Percentiles rank a stretch among this genome's conserved stretches.
Evolutionary conservation across 352 stramenopile species (phyloP).

Genomic region (Phytopythium mirpurense): DNA sequence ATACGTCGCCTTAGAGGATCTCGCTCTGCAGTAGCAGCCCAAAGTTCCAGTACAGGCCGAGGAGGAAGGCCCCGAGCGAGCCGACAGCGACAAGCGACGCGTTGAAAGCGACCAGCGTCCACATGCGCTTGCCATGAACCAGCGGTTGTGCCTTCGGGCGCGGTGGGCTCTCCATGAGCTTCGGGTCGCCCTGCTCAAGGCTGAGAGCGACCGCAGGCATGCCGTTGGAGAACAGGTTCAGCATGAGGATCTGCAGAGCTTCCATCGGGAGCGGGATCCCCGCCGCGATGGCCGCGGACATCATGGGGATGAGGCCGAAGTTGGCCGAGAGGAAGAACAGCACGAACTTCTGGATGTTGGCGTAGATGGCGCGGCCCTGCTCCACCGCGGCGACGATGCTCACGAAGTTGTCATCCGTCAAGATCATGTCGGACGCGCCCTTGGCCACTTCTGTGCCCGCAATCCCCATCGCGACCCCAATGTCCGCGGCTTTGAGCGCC

Average conservation of each 20-base stretch:
- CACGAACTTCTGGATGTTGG: conserved; percentile 97
- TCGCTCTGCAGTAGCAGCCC: conserved; percentile 45
- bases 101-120: conserved; percentile 63
- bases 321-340: conserved; percentile 97
- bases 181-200: conserved; percentile 65
- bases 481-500: conserved; percentile 94
- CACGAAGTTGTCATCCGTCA: conserved; percentile 97
- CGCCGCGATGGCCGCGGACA: conserved; percentile 56
- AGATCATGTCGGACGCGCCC: conserved; percentile 96
- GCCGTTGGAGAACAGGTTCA: conserved; percentile 98
- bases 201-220: conserved; percentile 69
- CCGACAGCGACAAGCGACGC: conserved; percentile 50
- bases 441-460: conserved; percentile 97
- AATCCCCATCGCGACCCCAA: conserved; percentile 96
- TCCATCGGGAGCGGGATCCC: conserved; percentile 89
- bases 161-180: conserved; percentile 54
- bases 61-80: conserved; percentile 54
- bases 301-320: conserved; percentile 91
- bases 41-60: conserved; percentile 72
- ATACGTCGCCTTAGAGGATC: conserved; percentile 32
- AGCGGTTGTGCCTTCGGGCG: no score
- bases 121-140: conserved; percentile 58
- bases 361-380: conserved; percentile 96
- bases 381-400: conserved; percentile 96
- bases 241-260: conserved; percentile 95